Evolutionary conservation across 192 early-diverging fungal genomes (phyloP), one percentile per base, ranked within the genome.

Genomic region (Globomyces pollinis-pini): DNA sequence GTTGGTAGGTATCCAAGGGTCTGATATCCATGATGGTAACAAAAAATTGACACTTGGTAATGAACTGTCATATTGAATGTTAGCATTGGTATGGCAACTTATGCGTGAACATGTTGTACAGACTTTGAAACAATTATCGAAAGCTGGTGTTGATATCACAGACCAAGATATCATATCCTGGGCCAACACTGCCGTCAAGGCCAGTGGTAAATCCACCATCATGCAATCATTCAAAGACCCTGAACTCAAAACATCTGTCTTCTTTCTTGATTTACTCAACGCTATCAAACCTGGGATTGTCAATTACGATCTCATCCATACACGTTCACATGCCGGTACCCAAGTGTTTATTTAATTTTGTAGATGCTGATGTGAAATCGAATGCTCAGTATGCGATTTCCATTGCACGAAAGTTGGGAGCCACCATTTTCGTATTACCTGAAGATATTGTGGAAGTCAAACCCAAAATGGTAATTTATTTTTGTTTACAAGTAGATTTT

Each of bases 391-490:
- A 95, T 52, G 93, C 94, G 43, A 97, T 99, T 52, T 95, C 93
- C 4, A 93, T 97, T 78, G 96, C 96, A 18, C 85, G 96, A 70
- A 99, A 99, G 76, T 77, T 99, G 49, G 96, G 96, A 18, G 94
- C 96, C 12, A 95, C 93, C 31, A 99, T 99, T 67, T 99, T 99
- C 75, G 81, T 97, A 49, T 78, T 96, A 38, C 94, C 94, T 9
- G 94, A 99, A 79, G 94, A 99, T 77, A 99, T 99, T 71, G 87
- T 94, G 56, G 96, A 97, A 71, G 90, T 94, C 61, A 89, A 93
- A 73, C 83, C 91, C 43, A 96, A 96, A 74, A 91, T 97, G 87
- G 89, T 91, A 77, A 6, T 63, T 56, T 7, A 24, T n/a, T 61
- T 44, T 15, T 62, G 38, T 60, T n/a, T 71, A 89, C n/a, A n/a